phyloP scores from a whole-genome alignment of 23 red algal species.

The Cyanidiococcus yangmingshanensis region DNA sequence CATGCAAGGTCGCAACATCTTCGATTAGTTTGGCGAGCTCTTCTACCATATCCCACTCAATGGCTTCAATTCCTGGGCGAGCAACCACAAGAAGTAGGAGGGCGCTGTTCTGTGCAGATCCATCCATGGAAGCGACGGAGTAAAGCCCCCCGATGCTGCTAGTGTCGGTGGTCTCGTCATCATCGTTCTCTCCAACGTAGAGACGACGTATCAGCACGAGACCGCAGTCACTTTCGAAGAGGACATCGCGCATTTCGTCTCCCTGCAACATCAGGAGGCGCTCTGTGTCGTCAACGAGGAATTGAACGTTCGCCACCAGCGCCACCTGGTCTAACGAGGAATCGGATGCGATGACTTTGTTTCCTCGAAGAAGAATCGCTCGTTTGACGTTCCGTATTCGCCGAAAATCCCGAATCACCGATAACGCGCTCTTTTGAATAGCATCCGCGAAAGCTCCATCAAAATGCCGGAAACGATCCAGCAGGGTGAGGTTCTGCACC shows the following conservation, averaged over 20 bases:
- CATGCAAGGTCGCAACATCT: not conserved
- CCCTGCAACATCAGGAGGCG: not conserved
- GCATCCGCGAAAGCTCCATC: not conserved
- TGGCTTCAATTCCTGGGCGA: not conserved
- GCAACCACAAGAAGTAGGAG: not conserved
- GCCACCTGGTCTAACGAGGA: constrained; percentile 7
- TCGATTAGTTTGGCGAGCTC: constrained; percentile 8
- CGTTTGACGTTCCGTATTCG: not conserved
- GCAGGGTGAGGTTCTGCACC: not conserved
- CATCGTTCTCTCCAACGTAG: not conserved
- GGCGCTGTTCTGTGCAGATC: not conserved
- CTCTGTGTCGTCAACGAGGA: constrained; percentile 7
- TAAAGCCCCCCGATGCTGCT: constrained; percentile 18
- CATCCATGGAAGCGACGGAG: constrained; percentile 12
- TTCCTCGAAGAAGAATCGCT: constrained; percentile 14
- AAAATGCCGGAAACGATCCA: constrained; percentile 6
- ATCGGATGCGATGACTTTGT: not conserved
- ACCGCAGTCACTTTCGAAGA: not conserved
- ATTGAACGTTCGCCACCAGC: constrained; percentile 13
- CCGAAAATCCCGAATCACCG: not conserved
- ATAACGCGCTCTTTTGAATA: not conserved
- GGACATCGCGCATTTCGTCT: constrained; percentile 4
- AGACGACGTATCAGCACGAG: not conserved
- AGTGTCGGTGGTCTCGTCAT: constrained; percentile 18
- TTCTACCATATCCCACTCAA: not conserved